These are phyloP conservation scores for Vanrija sp. DNA, from an alignment of 1,284 basidiomycete species.

Conservation along the genomic window DNA sequence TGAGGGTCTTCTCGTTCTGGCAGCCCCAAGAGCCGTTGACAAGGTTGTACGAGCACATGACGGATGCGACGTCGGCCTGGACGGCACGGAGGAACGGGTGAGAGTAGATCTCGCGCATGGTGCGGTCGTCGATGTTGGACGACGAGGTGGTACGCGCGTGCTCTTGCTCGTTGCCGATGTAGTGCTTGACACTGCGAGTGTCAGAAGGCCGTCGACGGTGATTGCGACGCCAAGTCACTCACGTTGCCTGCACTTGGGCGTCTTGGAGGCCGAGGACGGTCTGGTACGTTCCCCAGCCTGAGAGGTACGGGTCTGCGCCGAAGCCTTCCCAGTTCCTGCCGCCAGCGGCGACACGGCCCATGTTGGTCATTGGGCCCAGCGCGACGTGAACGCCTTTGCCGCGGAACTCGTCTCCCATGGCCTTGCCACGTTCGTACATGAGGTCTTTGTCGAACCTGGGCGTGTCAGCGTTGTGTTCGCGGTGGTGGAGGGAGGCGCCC, in stretches of 20 bases:
- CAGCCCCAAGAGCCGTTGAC: slow-evolving; percentile 63
- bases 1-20: slow-evolving; percentile 60
- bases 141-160: slow-evolving; percentile 19
- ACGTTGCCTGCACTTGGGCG: slow-evolving; percentile 60
- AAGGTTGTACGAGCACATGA: slow-evolving; percentile 71
- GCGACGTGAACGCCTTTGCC: slow-evolving; percentile 74
- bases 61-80: slow-evolving; percentile 63
- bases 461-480: background rate
- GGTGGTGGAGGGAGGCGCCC: background rate
- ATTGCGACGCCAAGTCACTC: slow-evolving; percentile 2
- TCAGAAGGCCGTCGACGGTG: background rate
- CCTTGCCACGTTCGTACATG: slow-evolving; percentile 66
- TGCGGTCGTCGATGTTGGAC: slow-evolving; percentile 24
- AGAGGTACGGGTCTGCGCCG: slow-evolving; percentile 62
- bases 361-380: slow-evolving; percentile 54
- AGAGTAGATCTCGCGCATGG: slow-evolving; percentile 24
- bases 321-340: slow-evolving; percentile 86
- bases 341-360: slow-evolving; percentile 59
- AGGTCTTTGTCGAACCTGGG: slow-evolving; percentile 63
- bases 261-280: slow-evolving; percentile 70
- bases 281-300: slow-evolving; percentile 64
- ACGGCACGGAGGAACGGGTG: slow-evolving; percentile 61
- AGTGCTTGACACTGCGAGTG: slow-evolving; percentile 19
- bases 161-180: slow-evolving; percentile 27
- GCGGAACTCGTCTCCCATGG: slow-evolving; percentile 71